phyloP scores from a whole-genome alignment of 192 early-diverging fungal genomes.

The Coemansia sp. region DNA sequence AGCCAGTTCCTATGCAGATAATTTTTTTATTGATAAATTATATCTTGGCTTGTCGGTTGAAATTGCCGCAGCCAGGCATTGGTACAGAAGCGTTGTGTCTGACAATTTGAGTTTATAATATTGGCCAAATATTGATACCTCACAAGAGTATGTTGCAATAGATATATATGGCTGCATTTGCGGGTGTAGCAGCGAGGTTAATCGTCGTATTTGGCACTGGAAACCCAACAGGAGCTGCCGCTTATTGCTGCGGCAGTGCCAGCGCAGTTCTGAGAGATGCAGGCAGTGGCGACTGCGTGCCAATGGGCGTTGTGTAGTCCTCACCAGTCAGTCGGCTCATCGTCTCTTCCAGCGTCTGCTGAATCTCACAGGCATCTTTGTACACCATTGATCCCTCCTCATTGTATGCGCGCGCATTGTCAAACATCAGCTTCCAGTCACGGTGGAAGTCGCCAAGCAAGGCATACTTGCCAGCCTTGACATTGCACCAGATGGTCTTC shows the following conservation, averaged over 20 bases:
- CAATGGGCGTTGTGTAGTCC: constrained; percentile 17
- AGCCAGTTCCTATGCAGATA: too few species aligned
- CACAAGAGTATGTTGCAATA: too few species aligned
- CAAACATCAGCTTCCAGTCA: constrained; percentile 86
- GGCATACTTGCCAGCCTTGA: constrained; percentile 71
- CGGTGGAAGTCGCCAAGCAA: constrained; percentile 63
- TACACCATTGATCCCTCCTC: constrained; percentile 88
- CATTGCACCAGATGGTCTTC: constrained; percentile 78
- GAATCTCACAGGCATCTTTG: constrained; percentile 76
- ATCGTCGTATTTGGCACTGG: too few species aligned
- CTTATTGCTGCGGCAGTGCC: constrained; percentile 2
- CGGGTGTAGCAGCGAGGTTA: too few species aligned
- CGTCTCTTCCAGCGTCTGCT: constrained; percentile 39
- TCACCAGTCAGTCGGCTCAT: constrained; percentile 30
- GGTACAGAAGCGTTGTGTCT: too few species aligned
- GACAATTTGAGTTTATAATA: too few species aligned
- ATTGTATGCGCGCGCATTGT: constrained; percentile 93
- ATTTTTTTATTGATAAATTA: too few species aligned
- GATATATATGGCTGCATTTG: too few species aligned
- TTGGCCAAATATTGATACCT: too few species aligned
- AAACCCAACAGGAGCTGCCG: too few species aligned
- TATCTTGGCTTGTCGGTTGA: too few species aligned
- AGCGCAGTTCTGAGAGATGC: constrained; percentile 16
- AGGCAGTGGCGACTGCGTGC: constrained; percentile 20
- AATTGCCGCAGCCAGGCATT: too few species aligned